Percentiles rank a stretch among this genome's conserved stretches.
Evolutionary conservation across 1,284 basidiomycete genomes (phyloP).

Genomic region (Mycosarcoma mackinlayi): DNA sequence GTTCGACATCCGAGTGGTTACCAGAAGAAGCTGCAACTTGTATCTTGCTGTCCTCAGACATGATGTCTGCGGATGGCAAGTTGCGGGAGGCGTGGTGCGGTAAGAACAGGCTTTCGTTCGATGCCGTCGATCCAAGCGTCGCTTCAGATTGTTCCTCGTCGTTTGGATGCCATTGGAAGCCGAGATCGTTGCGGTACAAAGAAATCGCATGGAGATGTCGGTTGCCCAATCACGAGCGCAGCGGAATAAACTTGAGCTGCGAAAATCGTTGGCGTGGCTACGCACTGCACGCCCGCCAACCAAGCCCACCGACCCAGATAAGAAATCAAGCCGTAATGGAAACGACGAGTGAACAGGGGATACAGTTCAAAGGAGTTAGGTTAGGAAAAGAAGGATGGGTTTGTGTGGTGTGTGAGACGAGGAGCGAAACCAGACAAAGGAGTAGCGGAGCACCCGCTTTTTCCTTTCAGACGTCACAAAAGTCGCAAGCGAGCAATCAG

Average conservation of each 20-base stretch:
- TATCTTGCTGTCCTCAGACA: background rate
- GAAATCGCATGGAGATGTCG: background rate
- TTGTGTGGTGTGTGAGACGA: no score
- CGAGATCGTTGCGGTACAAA: background rate
- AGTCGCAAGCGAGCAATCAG: no score
- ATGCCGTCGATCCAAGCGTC: conserved; percentile 19
- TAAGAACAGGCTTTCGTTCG: background rate
- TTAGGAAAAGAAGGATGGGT: no score
- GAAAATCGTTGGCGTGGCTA: background rate
- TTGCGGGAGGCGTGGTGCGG: background rate
- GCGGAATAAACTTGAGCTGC: conserved; percentile 27
- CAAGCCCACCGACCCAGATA: no score
- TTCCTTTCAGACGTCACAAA: background rate
- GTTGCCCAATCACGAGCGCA: conserved; percentile 6
- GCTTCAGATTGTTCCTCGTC: conserved; percentile 26
- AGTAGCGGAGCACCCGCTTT: background rate
- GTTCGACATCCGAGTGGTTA: background rate
- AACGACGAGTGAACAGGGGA: no score
- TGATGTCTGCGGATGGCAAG: conserved; percentile 4
- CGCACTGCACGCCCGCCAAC: no score
- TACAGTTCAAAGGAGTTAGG: no score
- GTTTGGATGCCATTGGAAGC: no score
- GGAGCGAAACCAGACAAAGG: no score
- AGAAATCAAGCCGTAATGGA: background rate
- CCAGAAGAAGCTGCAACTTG: background rate